phyloP scores from a whole-genome alignment of 179 eudicot genomes.

The Beta corolliflora region DNA sequence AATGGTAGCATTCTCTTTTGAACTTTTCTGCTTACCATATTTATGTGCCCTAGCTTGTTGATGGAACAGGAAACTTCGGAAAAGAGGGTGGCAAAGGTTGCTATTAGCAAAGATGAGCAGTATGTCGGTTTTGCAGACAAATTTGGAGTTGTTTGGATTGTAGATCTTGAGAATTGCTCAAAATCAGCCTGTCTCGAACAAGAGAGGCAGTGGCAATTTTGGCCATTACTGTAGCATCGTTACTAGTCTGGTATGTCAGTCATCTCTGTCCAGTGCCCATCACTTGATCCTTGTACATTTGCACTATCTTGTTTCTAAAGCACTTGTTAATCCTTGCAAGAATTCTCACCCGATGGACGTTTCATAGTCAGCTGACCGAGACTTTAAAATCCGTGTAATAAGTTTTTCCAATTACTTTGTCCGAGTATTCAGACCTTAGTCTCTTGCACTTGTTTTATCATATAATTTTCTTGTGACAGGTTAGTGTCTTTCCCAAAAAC shows the following conservation, averaged over 20 bases:
- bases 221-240: conserved; percentile 97
- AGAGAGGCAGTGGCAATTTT: conserved; percentile 70
- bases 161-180: conserved; percentile 63
- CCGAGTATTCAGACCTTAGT: neutral
- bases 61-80: conserved; percentile 72
- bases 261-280: neutral
- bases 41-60: conserved; percentile 11
- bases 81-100: conserved; percentile 90
- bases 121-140: conserved; percentile 95
- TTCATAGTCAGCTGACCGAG: conserved; percentile 92
- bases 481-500: conserved; percentile 70
- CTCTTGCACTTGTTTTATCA: conserved; percentile 10
- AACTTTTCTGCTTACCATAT: neutral
- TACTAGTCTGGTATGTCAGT: conserved; percentile 76
- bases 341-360: conserved; percentile 80
- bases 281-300: conserved; percentile 8
- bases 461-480: conserved; percentile 49
- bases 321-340: conserved; percentile 47
- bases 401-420: conserved; percentile 5
- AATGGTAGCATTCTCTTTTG: conserved; percentile 3
- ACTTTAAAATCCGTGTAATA: conserved; percentile 93
- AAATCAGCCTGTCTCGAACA: conserved; percentile 38
- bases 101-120: conserved; percentile 68
- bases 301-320: conserved; percentile 21
- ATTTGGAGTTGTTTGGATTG: conserved; percentile 87